Evolutionary conservation across 2,329 filamentous ascomycete species (phyloP), one percentile per base, ranked within the genome.

Genomic region (Incumbomyces delicatus): DNA sequence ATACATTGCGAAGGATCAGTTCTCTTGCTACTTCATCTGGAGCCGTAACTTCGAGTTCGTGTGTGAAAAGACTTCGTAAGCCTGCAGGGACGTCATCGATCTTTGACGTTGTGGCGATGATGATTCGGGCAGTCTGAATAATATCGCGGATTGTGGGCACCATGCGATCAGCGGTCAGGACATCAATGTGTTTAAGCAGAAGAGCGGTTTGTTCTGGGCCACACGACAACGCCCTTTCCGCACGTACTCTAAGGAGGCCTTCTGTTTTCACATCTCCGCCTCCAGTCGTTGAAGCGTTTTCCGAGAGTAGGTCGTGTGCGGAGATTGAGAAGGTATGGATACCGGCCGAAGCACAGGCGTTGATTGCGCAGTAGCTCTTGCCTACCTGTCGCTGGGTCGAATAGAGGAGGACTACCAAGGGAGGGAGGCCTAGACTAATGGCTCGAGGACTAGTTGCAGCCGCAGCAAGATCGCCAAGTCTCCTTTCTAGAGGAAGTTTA

Each of bases 361-460:
- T 77, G 1, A 72, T 74, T 0, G 87, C 87, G 17, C 88, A 68
- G 2, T 82, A 85, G n/a, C 85, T 75, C 63, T 98, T 98, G 41
- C 92, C 92, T 56, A 96, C 94, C 50, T 87, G 86, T 37, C 92
- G 80, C 64, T 98, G 92, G 2, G 87, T 94, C 1, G 92, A 96
- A 1, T 86, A 85, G 6, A 98, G 71, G 2, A 98, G 74, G 31
- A 98, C 83, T 1, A 89, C 87, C 13, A 95, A 75, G 0, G 92
- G 87, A 2, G 90, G 88, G 68, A 96, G 82, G 36, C 85, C 83
- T 2, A 96, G 72, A 58, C 90, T 85, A 37, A 95, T 81, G 1
- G 92, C 90, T 47, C 88, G 78, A 47, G 84, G 80, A 58, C 88
- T 95, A 1, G 88, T 95, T 1, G 90, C 87, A 2, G 90, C 89